These are phyloP conservation scores for Phaeodactylum tricornutum DNA, from an alignment of 108 stramenopile species.

Conservation along the genomic window DNA sequence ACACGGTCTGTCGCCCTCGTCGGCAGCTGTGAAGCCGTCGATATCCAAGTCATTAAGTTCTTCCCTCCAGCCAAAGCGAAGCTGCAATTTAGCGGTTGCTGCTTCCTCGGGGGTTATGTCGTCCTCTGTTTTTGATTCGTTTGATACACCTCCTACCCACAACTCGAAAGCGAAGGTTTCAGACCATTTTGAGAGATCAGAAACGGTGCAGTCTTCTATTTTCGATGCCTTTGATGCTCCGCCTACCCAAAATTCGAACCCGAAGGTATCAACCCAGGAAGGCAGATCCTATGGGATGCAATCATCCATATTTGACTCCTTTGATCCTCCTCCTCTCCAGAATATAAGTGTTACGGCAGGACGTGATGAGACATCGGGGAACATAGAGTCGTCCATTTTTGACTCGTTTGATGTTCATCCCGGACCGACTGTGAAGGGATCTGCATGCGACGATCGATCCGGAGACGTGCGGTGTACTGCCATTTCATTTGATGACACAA, in stretches of 20 bases:
- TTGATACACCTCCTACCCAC: conserved; percentile 7
- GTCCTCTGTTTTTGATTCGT: conserved; percentile 26
- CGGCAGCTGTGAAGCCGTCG: too few species aligned
- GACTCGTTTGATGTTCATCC: conserved; percentile 35
- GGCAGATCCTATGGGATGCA: background rate
- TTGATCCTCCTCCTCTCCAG: conserved; percentile 33
- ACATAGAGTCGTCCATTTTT: conserved; percentile 39
- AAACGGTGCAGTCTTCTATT: conserved; percentile 26
- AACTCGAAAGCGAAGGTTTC: conserved; percentile 1
- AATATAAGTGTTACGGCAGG: too few species aligned
- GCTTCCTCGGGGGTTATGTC: too few species aligned
- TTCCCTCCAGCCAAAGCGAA: too few species aligned
- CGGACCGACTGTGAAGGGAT: too few species aligned
- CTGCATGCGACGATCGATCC: too few species aligned
- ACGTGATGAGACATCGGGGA: conserved; percentile 4
- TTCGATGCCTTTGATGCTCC: conserved; percentile 50
- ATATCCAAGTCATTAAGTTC: too few species aligned
- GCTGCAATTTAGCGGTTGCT: too few species aligned
- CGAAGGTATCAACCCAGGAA: too few species aligned
- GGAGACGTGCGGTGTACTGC: too few species aligned
- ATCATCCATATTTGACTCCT: conserved; percentile 53
- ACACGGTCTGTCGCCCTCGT: too few species aligned
- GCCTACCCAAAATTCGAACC: background rate
- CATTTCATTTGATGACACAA: too few species aligned
- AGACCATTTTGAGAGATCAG: background rate